Conservation (phyloP, 805 yeast species). For the Debaryomyces hansenii region DNA sequence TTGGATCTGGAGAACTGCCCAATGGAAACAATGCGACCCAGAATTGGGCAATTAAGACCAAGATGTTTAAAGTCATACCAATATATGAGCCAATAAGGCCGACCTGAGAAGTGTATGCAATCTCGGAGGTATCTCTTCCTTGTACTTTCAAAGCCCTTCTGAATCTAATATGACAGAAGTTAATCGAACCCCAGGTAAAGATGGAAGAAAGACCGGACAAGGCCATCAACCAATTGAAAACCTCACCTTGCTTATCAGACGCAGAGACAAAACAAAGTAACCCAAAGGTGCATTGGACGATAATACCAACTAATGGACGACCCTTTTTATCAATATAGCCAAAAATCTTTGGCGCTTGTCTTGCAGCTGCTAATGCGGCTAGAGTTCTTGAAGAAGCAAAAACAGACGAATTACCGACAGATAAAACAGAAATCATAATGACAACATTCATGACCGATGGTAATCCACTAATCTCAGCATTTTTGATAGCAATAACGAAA, state of each 20-base stretch:
- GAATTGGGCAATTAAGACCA: slow-evolving; percentile 74
- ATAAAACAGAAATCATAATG: slow-evolving; percentile 38
- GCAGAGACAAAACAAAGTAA: slow-evolving; percentile 48
- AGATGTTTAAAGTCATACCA: slow-evolving; percentile 56
- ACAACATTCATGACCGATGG: slow-evolving; percentile 42
- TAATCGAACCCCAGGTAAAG: slow-evolving; percentile 52
- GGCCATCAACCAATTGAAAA: slow-evolving; percentile 51
- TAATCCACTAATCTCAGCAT: slow-evolving; percentile 37
- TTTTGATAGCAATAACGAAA: slow-evolving; percentile 37
- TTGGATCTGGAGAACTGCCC: slow-evolving; percentile 51
- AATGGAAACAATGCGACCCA: slow-evolving; percentile 80
- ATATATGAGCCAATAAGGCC: slow-evolving; percentile 69
- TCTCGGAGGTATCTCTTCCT: slow-evolving; percentile 68
- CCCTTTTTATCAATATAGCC: slow-evolving; percentile 52
- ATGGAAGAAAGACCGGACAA: slow-evolving; percentile 49
- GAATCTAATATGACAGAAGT: slow-evolving; percentile 44
- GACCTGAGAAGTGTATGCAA: slow-evolving; percentile 63
- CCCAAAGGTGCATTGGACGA: slow-evolving; percentile 40
- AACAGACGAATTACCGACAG: slow-evolving; percentile 45
- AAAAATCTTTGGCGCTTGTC: slow-evolving; percentile 44
- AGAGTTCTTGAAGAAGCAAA: slow-evolving; percentile 43
- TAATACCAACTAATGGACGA: slow-evolving; percentile 48
- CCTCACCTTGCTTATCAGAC: slow-evolving; percentile 33
- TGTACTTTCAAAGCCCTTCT: slow-evolving; percentile 63
- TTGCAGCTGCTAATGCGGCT: slow-evolving; percentile 46